Conservation (phyloP, 2,329 filamentous ascomycete genomes). For the Daldinia eschscholtzii region DNA sequence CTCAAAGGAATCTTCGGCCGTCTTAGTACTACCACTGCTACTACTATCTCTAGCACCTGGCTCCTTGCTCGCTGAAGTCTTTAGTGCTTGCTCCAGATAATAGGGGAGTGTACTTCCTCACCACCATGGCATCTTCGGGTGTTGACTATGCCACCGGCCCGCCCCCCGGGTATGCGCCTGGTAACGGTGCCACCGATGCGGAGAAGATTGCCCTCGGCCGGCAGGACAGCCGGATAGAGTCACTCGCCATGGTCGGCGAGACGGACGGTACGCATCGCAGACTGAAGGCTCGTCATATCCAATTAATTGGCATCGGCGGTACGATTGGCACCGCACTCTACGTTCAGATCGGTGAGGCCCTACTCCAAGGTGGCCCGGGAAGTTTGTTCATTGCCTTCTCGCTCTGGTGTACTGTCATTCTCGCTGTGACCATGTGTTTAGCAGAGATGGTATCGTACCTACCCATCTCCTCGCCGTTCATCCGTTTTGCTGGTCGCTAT, state of each 20-base stretch:
- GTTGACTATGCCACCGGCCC: slow-evolving; percentile 34
- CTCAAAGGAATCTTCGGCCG: slow-evolving; percentile 40
- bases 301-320: slow-evolving; percentile 72
- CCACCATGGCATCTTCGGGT: slow-evolving; percentile 41
- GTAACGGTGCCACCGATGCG: slow-evolving; percentile 26
- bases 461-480: slow-evolving; percentile 82
- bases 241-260: slow-evolving; percentile 40
- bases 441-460: slow-evolving; percentile 83
- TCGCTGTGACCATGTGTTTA: slow-evolving; percentile 71
- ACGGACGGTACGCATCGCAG: slow-evolving; percentile 63
- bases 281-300: slow-evolving; percentile 69
- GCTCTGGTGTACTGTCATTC: slow-evolving; percentile 72
- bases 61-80: slow-evolving; percentile 24
- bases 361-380: slow-evolving; percentile 70
- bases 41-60: slow-evolving; percentile 6
- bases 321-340: slow-evolving; percentile 73
- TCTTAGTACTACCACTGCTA: not conserved
- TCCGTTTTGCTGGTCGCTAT: slow-evolving; percentile 80
- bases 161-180: slow-evolving; percentile 26
- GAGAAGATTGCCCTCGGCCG: slow-evolving; percentile 43
- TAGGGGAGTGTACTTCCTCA: not conserved
- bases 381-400: slow-evolving; percentile 71
- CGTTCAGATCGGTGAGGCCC: slow-evolving; percentile 69
- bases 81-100: slow-evolving; percentile 3
- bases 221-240: slow-evolving; percentile 23